Percentiles rank a stretch among this genome's conserved stretches.
Evolutionary conservation across 164 flowering plant genomes (phyloP).

Genomic region (Aristolochia contorta): DNA sequence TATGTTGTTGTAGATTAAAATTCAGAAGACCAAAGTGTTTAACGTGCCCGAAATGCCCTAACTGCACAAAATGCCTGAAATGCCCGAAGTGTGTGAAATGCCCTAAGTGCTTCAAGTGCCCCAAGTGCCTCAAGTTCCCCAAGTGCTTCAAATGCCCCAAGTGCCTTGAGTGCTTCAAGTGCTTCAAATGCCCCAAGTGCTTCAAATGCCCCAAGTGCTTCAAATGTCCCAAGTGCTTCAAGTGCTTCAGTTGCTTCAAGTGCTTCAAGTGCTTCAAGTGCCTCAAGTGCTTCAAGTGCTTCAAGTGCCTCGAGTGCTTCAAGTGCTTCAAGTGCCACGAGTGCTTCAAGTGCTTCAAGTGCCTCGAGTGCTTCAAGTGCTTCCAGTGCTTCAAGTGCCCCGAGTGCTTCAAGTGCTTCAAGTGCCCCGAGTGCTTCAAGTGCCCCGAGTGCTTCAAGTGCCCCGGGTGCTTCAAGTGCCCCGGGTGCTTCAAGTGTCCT

Average conservation of each 20-base stretch:
- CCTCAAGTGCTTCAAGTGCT: background rate
- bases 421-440: no score
- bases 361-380: background rate
- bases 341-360: background rate
- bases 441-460: no score
- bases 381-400: background rate
- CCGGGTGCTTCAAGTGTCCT: no score
- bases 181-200: background rate
- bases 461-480: no score
- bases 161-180: background rate
- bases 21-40: background rate
- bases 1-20: conserved; percentile 24
- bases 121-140: background rate
- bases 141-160: conserved; percentile 14
- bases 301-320: background rate
- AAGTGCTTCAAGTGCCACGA: background rate
- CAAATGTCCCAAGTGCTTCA: background rate
- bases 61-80: conserved; percentile 23
- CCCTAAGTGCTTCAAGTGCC: background rate
- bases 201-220: background rate
- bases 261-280: background rate
- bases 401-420: no score
- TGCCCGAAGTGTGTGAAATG: conserved; percentile 16
- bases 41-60: background rate
- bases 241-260: background rate